Conservation (phyloP, 2,329 filamentous ascomycete species). For the Colletotrichum higginsianum region DNA sequence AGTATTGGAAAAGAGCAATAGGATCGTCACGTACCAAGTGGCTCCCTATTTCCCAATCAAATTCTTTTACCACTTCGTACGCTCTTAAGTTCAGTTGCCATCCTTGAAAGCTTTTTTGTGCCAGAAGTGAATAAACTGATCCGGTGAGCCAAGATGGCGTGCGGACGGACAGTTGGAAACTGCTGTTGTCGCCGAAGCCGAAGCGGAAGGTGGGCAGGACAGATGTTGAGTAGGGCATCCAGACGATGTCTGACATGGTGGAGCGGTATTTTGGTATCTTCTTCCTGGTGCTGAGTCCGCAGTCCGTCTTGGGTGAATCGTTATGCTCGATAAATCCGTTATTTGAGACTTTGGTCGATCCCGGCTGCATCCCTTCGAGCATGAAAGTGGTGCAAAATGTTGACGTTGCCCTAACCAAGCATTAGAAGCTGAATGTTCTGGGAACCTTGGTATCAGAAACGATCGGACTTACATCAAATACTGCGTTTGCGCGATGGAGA, state of each 20-base stretch:
- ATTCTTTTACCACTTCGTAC: neutral
- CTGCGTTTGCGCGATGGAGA: slow-evolving; percentile 41
- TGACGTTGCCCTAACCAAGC: neutral
- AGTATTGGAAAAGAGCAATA: neutral
- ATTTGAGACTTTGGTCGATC: neutral
- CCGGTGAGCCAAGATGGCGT: slow-evolving; percentile 16
- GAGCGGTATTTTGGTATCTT: neutral
- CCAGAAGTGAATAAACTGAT: slow-evolving; percentile 20
- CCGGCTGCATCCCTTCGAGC: neutral
- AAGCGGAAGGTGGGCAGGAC: neutral
- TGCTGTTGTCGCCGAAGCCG: neutral
- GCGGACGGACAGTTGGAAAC: slow-evolving; percentile 2
- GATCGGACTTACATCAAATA: slow-evolving; percentile 44
- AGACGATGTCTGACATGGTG: neutral
- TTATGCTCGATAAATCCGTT: neutral
- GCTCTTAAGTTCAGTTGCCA: slow-evolving; percentile 10
- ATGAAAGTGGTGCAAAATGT: neutral
- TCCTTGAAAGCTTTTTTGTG: neutral
- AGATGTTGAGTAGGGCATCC: neutral
- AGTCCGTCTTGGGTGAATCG: neutral
- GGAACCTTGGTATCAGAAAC: neutral
- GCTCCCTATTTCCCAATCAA: accelerated
- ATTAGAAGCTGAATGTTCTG: neutral
- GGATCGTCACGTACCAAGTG: neutral
- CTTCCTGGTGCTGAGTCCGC: neutral